Conservation (phyloP, 225 moss, liverwort and hornwort species). For the Antitrichia curtipendula region DNA sequence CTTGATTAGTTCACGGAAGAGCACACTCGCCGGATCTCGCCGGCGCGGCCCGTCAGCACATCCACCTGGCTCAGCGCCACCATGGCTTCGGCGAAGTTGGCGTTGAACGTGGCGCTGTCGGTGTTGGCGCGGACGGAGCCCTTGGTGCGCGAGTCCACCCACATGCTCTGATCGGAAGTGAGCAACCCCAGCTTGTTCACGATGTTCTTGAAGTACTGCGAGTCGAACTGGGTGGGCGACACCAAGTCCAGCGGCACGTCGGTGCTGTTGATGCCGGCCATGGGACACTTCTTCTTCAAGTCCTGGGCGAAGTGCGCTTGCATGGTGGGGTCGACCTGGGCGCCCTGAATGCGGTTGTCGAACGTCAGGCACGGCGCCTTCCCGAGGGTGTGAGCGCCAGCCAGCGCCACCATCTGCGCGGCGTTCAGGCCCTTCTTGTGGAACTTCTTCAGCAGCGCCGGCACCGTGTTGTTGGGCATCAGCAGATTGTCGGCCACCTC, state of each 20-base stretch:
- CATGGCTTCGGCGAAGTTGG: neutral
- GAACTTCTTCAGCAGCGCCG: no score
- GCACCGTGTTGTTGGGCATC: neutral
- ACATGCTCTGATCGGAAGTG: neutral
- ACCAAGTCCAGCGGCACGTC: neutral
- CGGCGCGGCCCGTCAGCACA: neutral
- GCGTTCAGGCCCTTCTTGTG: no score
- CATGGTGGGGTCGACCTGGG: neutral
- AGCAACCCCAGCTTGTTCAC: neutral
- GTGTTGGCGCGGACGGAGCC: neutral
- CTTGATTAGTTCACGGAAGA: neutral
- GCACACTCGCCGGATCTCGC: neutral
- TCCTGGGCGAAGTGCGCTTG: neutral
- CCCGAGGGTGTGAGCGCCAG: neutral
- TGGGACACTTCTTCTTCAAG: neutral
- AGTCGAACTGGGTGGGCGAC: neutral
- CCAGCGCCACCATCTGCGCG: no score
- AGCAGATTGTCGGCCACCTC: neutral
- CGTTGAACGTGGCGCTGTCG: neutral
- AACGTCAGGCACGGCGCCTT: neutral
- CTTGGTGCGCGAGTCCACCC: neutral
- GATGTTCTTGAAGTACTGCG: neutral
- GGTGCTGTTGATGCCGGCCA: neutral
- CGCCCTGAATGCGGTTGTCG: no score
- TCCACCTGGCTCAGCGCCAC: neutral